These are phyloP conservation scores for Carex sylvatica DNA, from an alignment of 202 grass and related monocot species.

Conservation along the genomic window DNA sequence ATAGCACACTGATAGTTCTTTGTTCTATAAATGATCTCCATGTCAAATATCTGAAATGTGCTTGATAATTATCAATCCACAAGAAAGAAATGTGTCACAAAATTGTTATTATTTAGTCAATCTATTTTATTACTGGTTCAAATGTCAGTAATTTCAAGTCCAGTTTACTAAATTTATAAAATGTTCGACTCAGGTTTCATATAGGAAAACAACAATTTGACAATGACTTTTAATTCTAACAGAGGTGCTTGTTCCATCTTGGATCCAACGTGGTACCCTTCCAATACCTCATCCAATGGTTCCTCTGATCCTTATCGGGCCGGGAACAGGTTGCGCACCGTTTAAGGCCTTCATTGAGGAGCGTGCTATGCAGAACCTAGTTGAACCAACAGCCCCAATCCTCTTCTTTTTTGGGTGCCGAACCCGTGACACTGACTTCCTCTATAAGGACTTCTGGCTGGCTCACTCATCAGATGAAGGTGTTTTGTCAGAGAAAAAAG, in stretches of 20 bases:
- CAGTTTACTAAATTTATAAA: neutral
- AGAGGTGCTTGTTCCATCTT: constrained; percentile 69
- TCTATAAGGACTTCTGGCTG: constrained; percentile 86
- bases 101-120: neutral
- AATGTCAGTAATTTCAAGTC: neutral
- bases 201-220: neutral
- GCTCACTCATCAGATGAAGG: constrained; percentile 55
- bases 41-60: neutral
- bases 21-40: neutral
- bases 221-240: constrained; percentile 27
- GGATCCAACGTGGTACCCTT: constrained; percentile 62
- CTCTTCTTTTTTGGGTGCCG: constrained; percentile 93
- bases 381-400: constrained; percentile 44
- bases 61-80: neutral
- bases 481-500: constrained; percentile 52
- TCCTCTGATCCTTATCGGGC: constrained; percentile 84
- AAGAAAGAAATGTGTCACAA: neutral
- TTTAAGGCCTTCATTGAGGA: constrained; percentile 76
- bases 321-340: constrained; percentile 89
- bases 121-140: neutral
- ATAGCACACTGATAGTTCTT: neutral
- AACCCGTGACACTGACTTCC: constrained; percentile 60
- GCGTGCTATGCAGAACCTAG: constrained; percentile 45
- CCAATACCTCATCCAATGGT: constrained; percentile 48
- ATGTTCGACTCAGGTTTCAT: neutral